Evolutionary conservation across 1,284 basidiomycete species (phyloP).

Genomic region (Irpex rosettiformis): DNA sequence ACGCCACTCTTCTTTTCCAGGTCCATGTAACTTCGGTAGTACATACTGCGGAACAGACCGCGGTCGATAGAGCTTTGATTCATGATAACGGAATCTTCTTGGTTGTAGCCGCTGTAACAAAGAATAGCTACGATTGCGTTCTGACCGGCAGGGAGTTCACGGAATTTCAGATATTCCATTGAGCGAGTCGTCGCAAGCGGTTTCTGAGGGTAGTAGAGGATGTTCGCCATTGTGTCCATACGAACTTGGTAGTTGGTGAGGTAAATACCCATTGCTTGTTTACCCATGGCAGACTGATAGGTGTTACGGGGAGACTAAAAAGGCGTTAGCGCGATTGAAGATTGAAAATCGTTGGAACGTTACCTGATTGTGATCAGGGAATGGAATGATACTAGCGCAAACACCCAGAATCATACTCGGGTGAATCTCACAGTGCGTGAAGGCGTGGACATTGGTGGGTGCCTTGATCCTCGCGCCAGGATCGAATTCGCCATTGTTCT

Average conservation of each 20-base stretch:
- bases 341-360: slow-evolving; percentile 23
- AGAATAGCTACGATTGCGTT: slow-evolving; percentile 98
- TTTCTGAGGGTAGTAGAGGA: slow-evolving; percentile 98
- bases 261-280: slow-evolving; percentile 99
- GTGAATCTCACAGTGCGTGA: slow-evolving; percentile 99
- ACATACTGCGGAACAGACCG: slow-evolving; percentile 97
- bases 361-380: slow-evolving; percentile 99
- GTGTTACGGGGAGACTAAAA: slow-evolving; percentile 95
- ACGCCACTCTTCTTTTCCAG: slow-evolving; percentile 97
- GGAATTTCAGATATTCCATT: slow-evolving; percentile 98
- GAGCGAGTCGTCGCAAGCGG: slow-evolving; percentile 97
- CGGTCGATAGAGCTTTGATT: slow-evolving; percentile 99
- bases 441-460: slow-evolving; percentile 80
- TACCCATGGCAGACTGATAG: slow-evolving; percentile 99
- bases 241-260: slow-evolving; percentile 97
- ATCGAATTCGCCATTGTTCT: slow-evolving; percentile 76
- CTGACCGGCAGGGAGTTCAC: slow-evolving; percentile 95
- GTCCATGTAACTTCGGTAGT: slow-evolving; percentile 98
- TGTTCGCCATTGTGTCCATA: slow-evolving; percentile 99
- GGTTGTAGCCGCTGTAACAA: slow-evolving; percentile 99
- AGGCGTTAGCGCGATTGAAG: slow-evolving; percentile 21
- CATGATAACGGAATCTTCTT: slow-evolving; percentile 99
- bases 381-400: slow-evolving; percentile 98
- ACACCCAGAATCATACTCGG: slow-evolving; percentile 99
- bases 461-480: slow-evolving; percentile 87